A percentile compares a stretch with the other conserved stretches of the same genome.
Conservation (phyloP, 179 eudicot genomes). For the Patellifolia procumbens region DNA sequence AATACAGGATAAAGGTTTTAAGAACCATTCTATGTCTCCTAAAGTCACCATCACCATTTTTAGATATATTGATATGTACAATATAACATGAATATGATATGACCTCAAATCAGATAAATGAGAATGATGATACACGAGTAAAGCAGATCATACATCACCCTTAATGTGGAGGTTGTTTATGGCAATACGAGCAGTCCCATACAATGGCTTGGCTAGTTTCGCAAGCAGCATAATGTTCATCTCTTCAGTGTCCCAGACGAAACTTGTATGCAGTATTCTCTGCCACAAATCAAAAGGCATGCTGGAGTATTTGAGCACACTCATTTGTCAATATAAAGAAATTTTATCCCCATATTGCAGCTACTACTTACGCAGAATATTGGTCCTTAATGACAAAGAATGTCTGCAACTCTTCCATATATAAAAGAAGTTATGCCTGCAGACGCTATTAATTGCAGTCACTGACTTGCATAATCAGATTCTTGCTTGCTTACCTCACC, state of each 20-base stretch:
- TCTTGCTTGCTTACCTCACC: neutral
- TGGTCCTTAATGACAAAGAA: neutral
- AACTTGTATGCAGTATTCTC: conserved; percentile 71
- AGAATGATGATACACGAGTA: conserved; percentile 11
- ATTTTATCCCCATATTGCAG: neutral
- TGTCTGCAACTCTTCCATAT: neutral
- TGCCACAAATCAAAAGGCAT: conserved; percentile 34
- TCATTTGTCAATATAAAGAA: neutral
- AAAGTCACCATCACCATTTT: neutral
- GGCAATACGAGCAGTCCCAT: conserved; percentile 91
- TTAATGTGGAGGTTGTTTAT: conserved; percentile 81
- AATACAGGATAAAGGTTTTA: neutral
- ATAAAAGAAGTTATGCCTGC: neutral
- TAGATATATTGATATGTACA: neutral
- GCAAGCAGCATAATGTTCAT: conserved; percentile 84
- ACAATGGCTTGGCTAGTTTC: conserved; percentile 84
- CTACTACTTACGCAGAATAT: neutral
- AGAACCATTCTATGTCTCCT: neutral
- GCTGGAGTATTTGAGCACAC: neutral
- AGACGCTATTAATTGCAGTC: neutral
- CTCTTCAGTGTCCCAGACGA: conserved; percentile 89
- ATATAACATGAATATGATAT: conserved; percentile 4
- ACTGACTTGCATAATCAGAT: neutral
- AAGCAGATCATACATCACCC: conserved; percentile 78
- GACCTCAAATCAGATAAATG: neutral